Percentiles rank a stretch among this genome's conserved stretches.
Evolutionary conservation across 2,329 filamentous ascomycete genomes (phyloP).

Genomic region (Claviceps africana): DNA sequence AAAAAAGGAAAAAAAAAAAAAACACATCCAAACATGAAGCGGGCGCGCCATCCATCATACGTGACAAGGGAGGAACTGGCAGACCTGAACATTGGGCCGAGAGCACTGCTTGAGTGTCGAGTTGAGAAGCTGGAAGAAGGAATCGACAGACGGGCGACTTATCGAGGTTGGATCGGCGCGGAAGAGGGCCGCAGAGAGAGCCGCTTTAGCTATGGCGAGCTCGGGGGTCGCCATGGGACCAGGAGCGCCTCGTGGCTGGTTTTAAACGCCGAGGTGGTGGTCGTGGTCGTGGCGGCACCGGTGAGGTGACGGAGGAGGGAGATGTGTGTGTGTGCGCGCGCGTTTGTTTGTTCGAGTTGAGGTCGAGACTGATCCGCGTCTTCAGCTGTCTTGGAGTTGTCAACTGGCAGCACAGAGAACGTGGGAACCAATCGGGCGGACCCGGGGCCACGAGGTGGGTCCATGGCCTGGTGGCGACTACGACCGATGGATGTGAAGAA

Average conservation of each 20-base stretch:
- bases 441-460: background rate
- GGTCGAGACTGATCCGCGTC: background rate
- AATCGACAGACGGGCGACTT: constrained; percentile 52
- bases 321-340: background rate
- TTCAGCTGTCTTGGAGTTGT: background rate
- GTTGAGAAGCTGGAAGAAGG: constrained; percentile 53
- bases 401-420: background rate
- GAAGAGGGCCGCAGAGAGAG: constrained; percentile 60
- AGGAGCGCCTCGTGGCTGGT: background rate
- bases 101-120: constrained; percentile 57
- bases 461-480: background rate
- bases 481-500: background rate
- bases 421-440: background rate
- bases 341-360: background rate
- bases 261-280: background rate
- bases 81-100: constrained; percentile 78
- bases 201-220: constrained; percentile 64
- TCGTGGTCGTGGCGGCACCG: background rate
- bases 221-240: constrained; percentile 50
- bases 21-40: background rate
- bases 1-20: background rate
- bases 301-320: background rate
- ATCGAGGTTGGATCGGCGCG: constrained; percentile 60
- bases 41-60: background rate
- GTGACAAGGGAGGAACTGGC: constrained; percentile 18